phyloP scores from a whole-genome alignment of 106 monocot species.

The Acorus calamus region DNA sequence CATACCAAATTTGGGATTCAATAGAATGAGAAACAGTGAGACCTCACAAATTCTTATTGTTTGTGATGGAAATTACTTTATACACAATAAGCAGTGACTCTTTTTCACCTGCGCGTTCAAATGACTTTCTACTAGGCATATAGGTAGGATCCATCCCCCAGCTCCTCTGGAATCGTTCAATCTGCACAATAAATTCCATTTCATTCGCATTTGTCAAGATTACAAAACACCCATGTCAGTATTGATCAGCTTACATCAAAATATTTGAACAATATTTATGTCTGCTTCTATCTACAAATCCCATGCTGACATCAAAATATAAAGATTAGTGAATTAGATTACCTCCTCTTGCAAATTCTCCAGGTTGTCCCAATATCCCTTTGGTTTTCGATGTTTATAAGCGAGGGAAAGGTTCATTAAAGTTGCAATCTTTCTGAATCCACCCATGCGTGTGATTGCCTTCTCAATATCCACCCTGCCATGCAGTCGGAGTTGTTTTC shows the following conservation, averaged over 20 bases:
- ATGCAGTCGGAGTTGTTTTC: conserved; percentile 80
- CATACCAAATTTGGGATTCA: too few relatives aligned
- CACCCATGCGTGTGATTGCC: conserved; percentile 87
- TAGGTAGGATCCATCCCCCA: conserved; percentile 94
- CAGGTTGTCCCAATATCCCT: conserved; percentile 93
- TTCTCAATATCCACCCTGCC: conserved; percentile 96
- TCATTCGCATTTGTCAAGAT: neutral
- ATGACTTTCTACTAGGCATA: conserved; percentile 97
- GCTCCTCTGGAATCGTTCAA: conserved; percentile 64
- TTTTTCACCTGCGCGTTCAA: conserved; percentile 83
- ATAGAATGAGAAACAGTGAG: too few relatives aligned
- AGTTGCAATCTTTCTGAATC: conserved; percentile 77
- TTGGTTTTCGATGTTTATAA: conserved; percentile 89
- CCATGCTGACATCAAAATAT: neutral
- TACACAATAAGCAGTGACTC: neutral
- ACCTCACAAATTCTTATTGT: too few relatives aligned
- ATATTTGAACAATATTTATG: too few relatives aligned
- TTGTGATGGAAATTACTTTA: too few relatives aligned
- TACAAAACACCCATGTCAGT: neutral
- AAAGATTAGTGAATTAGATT: conserved; percentile 2
- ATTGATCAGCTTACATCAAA: too few relatives aligned
- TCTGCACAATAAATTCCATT: conserved; percentile 39
- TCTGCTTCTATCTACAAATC: neutral
- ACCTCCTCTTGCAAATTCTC: conserved; percentile 96
- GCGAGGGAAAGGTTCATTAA: conserved; percentile 81